Base-by-base conservation (phyloP, 345 rosid species). In the Rhodomyrtus tomentosa region DNA sequence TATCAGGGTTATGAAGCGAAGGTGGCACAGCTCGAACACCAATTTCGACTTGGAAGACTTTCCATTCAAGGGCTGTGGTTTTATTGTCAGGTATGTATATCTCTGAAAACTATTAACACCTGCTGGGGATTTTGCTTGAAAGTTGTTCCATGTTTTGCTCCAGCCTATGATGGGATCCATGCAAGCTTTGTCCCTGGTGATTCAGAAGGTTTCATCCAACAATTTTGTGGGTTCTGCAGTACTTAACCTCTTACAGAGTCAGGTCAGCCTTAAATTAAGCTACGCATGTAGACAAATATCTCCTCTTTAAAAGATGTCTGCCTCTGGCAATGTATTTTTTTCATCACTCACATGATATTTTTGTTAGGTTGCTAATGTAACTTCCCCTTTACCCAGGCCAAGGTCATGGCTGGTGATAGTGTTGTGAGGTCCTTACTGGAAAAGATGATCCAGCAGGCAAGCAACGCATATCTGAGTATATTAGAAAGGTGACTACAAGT, bases 21-120 rank as follows among this genome's bases (percentile, higher is more conserved):
- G 99, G 96, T 95, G 83, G 98, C 99, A 16, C 99, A 97, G 84
- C 94, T 97, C 82, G 99, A 97, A 87, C 99, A 97, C 87, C 99
- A 95, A 86, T 97, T 97, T 89, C 94, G 98, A 87, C 95, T 95
- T 80, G 98, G 96, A 89, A 93, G 96, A 89, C 99, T 97, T 85
- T 95, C 99, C 84, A 90, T 97, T 62, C 99, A 95, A 90, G 99
- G 98, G 86, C 91, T 97, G 89, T 95, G 98, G 99, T 95, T 97
- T 93, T 97, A 95, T 89, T 95, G 98, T 91, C 99, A 97, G 99
- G 98, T 95, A 81, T 85, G 90, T 48, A 3, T 58, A 83, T 80
- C 59, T 88, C 89, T 82, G 62, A 51, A 36, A 51, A 36, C 80
- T 62, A 32, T 36, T 18, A 48, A 45, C 25, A 16, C 82, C 56